Evolutionary conservation across 192 early-diverging fungal genomes (phyloP), one percentile per base, ranked within the genome.

Genomic region (Coemansia sp.): DNA sequence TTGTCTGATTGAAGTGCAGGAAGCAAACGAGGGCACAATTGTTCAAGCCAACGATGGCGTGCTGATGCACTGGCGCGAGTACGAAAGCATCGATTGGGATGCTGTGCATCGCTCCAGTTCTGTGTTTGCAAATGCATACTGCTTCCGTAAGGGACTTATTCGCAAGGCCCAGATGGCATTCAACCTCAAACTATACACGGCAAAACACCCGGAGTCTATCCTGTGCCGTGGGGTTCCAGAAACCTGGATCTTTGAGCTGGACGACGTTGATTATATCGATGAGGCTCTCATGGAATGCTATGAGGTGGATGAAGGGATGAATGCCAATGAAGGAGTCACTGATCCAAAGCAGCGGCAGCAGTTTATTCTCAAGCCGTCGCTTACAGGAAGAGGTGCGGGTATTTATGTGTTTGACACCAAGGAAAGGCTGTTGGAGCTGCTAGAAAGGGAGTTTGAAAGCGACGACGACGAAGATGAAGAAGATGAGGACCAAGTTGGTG

Each of bases 271-370:
- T 19, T 87, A 87, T 49, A 42, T 87, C 36, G 85, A 87, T 13
- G 85, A 87, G 60, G 85, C 85, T 9, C 63, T 87, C 56, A 82
- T 83, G 58, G 85, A 87, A 50, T 82, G 82, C 41, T 87, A 80
- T 49, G 85, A 87, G 45, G 82, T 87, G 0, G 82, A 82, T 14
- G 54, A 77, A 26, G 85, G 81, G 28, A 62, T 85, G 44, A 30
- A 46, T 12, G 68, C 60, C 9, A 85, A 87, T 49, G 73, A 76
- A 47, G 65, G 62, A 7, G 41, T 62, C 2, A 59, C 51, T 1
- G 59, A 68, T 36, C 55, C 59, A 3, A n/a, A 41, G 2, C 39
- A 45, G 54, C 55, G 72, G 9, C 50, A 75, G 46, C 68, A 71
- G 53, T 87, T 87, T 61, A 87, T 87, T 41, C 57, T 87, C 9